Base-by-base conservation (phyloP, 768 basidiomycete genomes). In the Leccinum longicurvipes region DNA sequence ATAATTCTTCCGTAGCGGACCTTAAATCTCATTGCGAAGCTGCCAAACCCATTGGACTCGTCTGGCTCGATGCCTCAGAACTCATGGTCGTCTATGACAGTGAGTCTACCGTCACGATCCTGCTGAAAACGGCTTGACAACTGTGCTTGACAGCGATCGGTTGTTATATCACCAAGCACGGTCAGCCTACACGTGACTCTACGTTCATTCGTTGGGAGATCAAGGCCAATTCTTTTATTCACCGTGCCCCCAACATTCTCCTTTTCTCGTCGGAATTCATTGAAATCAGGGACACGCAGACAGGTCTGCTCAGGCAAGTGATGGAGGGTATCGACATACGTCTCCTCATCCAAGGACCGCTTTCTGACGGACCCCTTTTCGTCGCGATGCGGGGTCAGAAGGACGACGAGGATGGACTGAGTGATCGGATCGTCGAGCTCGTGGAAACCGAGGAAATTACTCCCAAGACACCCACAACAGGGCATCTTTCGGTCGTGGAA, bases 151-250 rank as follows among this genome's bases (percentile, higher is more conserved):
- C 57, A 92, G 91, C 79, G 27, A 72, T 91, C 39, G 91, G 91
- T 14, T 89, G 83, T 63, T 93, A 87, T 67, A 82, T 91, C 62
- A 81, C 86, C 54, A 85, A 82, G 53, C 77, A 83, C 58, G 91
- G 91, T 2, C 67, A 74, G 1, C 89, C 89, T 3, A 75, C 74
- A 11, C 86, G 88, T 39, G 78, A 78, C 44, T 77, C 74, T 4
- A 78, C 80, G 1, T 91, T 82, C 66, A 80, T 92, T 58, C 85
- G 83, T 55, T 93, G 91, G 91, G 91, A 93, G 72, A 80, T 79
- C 55, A 83, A 78, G 57, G 88, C 85, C 11, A 74, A 71, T 3
- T 76, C 86, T 1, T 93, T 79, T 63, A 80, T 84, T 10, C 70
- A 81, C 45, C 83, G 87, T 14, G 80, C 81, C 9, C 77, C 76